Conservation (phyloP, 805 yeast genomes). For the Suhomyces sp. region DNA sequence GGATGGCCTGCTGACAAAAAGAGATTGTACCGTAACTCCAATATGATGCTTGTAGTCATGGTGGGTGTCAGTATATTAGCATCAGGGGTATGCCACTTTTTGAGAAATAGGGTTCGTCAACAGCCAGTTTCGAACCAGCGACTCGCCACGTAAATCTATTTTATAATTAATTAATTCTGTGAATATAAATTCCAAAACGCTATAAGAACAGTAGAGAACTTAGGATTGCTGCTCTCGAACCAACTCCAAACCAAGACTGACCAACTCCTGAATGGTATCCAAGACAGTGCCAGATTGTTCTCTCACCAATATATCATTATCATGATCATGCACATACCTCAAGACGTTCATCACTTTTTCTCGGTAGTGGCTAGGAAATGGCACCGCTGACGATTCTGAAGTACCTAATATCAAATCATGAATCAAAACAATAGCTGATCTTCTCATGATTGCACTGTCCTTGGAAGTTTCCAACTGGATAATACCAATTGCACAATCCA, state of each 20-base stretch:
- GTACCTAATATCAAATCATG: slow-evolving; percentile 55
- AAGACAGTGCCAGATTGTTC: slow-evolving; percentile 49
- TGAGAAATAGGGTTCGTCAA: slow-evolving; percentile 31
- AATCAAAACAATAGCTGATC: slow-evolving; percentile 71
- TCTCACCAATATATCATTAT: slow-evolving; percentile 54
- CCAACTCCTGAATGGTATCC: slow-evolving; percentile 30
- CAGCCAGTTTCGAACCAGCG: slow-evolving; percentile 1
- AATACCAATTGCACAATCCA: slow-evolving; percentile 79
- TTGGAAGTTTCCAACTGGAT: slow-evolving; percentile 51
- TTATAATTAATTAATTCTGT: no score
- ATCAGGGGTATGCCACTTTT: slow-evolving; percentile 29
- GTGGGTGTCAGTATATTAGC: slow-evolving; percentile 67
- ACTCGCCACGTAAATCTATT: no score
- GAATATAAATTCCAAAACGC: not conserved
- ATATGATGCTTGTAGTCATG: slow-evolving; percentile 81
- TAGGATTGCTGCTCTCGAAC: not conserved
- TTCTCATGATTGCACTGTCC: slow-evolving; percentile 57
- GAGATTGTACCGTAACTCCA: slow-evolving; percentile 62
- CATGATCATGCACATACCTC: slow-evolving; percentile 45
- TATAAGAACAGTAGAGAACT: no score
- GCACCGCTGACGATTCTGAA: slow-evolving; percentile 43
- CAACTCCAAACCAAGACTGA: slow-evolving; percentile 11
- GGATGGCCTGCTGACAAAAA: slow-evolving; percentile 83
- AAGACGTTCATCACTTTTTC: slow-evolving; percentile 40
- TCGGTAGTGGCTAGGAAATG: slow-evolving; percentile 50